phyloP scores from a whole-genome alignment of 2,329 filamentous ascomycete genomes.

The Exophiala phaeomuriformis region DNA sequence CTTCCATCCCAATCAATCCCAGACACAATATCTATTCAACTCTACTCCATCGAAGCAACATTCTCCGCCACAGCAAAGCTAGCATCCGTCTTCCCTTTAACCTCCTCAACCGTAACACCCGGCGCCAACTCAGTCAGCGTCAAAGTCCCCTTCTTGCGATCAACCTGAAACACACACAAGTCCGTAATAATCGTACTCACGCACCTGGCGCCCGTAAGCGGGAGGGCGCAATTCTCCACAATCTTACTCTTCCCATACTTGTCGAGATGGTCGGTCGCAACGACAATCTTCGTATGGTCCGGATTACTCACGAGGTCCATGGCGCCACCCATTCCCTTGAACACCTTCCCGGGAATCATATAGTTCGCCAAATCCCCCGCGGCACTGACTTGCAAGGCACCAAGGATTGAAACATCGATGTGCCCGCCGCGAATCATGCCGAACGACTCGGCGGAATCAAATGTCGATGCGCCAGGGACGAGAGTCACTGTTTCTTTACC shows the following conservation, averaged over 20 bases:
- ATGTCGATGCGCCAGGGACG: slow-evolving; percentile 66
- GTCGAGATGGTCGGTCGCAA: slow-evolving; percentile 62
- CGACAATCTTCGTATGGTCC: slow-evolving; percentile 63
- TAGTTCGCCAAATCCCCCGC: slow-evolving; percentile 77
- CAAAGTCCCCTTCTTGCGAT: slow-evolving; percentile 55
- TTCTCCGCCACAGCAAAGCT: slow-evolving; percentile 56
- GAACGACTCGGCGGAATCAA: slow-evolving; percentile 75
- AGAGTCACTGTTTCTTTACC: slow-evolving; percentile 83
- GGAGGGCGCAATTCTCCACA: slow-evolving; percentile 56
- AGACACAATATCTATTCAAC: no score
- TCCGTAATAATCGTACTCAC: slow-evolving; percentile 69
- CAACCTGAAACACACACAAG: slow-evolving; percentile 69
- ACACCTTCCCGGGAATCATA: slow-evolving; percentile 77
- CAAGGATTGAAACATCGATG: slow-evolving; percentile 75
- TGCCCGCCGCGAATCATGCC: slow-evolving; percentile 81
- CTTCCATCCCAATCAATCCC: not conserved
- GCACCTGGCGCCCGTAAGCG: slow-evolving; percentile 58
- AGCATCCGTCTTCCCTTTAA: slow-evolving; percentile 63
- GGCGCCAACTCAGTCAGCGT: slow-evolving; percentile 65
- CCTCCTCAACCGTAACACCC: slow-evolving; percentile 60
- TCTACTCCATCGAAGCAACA: slow-evolving; percentile 34
- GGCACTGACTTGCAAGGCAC: slow-evolving; percentile 72
- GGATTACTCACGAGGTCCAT: slow-evolving; percentile 69
- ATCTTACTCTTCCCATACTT: slow-evolving; percentile 63
- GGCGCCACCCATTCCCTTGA: slow-evolving; percentile 79